These are phyloP conservation scores for Ichthyophthirius multifiliis DNA, from an alignment of 169 alveolate species.

Conservation along the genomic window DNA sequence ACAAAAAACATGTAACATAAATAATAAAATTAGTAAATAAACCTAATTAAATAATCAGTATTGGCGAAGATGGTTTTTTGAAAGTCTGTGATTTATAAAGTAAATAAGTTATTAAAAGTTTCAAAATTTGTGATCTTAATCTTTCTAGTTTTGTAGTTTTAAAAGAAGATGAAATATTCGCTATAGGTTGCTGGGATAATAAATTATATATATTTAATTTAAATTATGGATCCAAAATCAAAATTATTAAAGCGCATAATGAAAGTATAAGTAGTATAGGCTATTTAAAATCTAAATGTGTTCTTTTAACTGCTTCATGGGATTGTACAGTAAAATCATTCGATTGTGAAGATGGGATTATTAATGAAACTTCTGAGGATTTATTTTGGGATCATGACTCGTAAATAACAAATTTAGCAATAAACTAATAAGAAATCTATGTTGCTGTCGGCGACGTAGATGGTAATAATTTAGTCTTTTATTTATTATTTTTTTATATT, in stretches of 20 bases:
- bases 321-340: slow-evolving; percentile 37
- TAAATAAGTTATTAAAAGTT: slow-evolving; percentile 9
- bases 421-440: slow-evolving; percentile 8
- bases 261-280: slow-evolving; percentile 20
- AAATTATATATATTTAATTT: slow-evolving; percentile 37
- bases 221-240: slow-evolving; percentile 33
- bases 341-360: slow-evolving; percentile 6
- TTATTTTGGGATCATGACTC: slow-evolving; percentile 33
- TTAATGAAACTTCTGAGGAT: slow-evolving; percentile 24
- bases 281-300: not conserved
- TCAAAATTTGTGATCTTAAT: slow-evolving; percentile 27
- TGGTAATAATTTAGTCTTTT: not conserved
- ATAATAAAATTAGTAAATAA: slow-evolving; percentile 17
- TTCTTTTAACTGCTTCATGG: slow-evolving; percentile 35
- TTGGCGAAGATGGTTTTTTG: slow-evolving; percentile 35
- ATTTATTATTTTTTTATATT: not conserved
- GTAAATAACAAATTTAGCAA: slow-evolving; percentile 16
- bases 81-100: slow-evolving; percentile 21
- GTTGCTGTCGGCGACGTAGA: slow-evolving; percentile 44
- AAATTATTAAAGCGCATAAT: slow-evolving; percentile 4
- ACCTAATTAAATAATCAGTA: slow-evolving; percentile 3
- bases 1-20: slow-evolving; percentile 29
- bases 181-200: slow-evolving; percentile 43
- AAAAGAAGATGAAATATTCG: slow-evolving; percentile 35
- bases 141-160: slow-evolving; percentile 19